Evolutionary conservation across 306 rosid genomes (phyloP).

Genomic region (Sicyos edulis): DNA sequence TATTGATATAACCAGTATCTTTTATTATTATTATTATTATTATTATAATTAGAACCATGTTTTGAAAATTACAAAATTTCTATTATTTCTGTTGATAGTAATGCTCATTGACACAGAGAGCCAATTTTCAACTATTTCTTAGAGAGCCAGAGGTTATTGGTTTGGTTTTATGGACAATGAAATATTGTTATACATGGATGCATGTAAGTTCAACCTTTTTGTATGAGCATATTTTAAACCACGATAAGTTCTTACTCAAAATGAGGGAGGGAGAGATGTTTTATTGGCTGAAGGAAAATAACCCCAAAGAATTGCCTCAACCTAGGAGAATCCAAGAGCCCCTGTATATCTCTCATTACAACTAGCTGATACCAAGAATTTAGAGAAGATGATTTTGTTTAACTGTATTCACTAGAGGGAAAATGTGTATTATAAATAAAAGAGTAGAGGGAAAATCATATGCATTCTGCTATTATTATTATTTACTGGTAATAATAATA

Average conservation of each 20-base stretch:
- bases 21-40: no score
- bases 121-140: slow-evolving; percentile 12
- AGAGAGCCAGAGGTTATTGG: neutral
- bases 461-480: slow-evolving; percentile 4
- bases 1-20: neutral
- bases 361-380: neutral
- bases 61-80: neutral
- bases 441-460: neutral
- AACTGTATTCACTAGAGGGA: neutral
- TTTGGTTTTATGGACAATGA: neutral
- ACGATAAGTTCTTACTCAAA: neutral
- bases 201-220: slow-evolving; percentile 1
- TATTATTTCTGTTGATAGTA: neutral
- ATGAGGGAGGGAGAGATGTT: neutral
- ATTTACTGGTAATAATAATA: slow-evolving; percentile 1
- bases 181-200: neutral
- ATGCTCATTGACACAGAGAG: neutral
- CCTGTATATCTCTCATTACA: neutral
- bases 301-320: neutral
- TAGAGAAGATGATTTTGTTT: slow-evolving; percentile 1
- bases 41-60: neutral
- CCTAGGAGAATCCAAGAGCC: neutral
- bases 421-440: neutral
- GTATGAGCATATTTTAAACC: neutral
- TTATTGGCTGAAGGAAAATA: neutral